Percentiles rank a stretch among this genome's conserved stretches.
Conservation (phyloP, 2,329 filamentous ascomycete genomes). For the Periconia sp. region DNA sequence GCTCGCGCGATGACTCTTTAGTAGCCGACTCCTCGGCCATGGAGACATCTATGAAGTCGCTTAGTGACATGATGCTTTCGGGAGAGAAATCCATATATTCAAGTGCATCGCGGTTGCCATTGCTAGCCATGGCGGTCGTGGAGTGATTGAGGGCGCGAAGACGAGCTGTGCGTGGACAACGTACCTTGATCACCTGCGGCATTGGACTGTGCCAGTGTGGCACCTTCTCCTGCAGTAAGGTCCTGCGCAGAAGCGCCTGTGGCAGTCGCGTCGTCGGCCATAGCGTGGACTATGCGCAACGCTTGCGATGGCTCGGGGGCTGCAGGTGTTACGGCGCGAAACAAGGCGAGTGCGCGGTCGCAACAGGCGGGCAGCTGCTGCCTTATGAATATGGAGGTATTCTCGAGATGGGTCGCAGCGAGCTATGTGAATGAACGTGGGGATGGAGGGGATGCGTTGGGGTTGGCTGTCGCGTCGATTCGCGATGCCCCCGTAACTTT, state of each 20-base stretch:
- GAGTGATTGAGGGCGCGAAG: conserved; percentile 11
- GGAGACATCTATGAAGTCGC: conserved; percentile 60
- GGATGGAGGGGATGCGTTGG: conserved; percentile 34
- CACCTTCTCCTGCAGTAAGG: conserved; percentile 31
- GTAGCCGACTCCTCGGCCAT: conserved; percentile 52
- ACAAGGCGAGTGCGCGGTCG: conserved; percentile 20
- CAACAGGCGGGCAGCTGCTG: conserved; percentile 5
- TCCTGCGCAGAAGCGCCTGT: conserved; percentile 36
- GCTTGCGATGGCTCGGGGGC: conserved; percentile 26
- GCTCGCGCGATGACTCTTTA: conserved; percentile 59
- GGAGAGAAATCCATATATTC: conserved; percentile 2
- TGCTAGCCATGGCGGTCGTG: conserved; percentile 2
- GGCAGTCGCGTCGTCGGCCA: conserved; percentile 43
- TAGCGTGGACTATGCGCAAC: conserved; percentile 25
- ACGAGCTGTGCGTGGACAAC: conserved; percentile 13
- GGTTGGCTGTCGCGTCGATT: conserved; percentile 37
- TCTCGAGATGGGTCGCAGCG: conserved; percentile 15
- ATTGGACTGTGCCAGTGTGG: conserved; percentile 25
- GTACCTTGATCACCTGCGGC: conserved; percentile 41
- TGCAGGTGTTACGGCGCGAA: conserved; percentile 20
- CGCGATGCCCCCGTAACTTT: conserved; percentile 38
- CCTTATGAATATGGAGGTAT: not conserved
- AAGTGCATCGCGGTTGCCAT: not conserved
- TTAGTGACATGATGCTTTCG: conserved; percentile 7
- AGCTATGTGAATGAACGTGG: conserved; percentile 28